Evolutionary conservation across 2,329 filamentous ascomycete species (phyloP), one percentile per base, ranked within the genome.

Genomic region (Seiridium cupressi): DNA sequence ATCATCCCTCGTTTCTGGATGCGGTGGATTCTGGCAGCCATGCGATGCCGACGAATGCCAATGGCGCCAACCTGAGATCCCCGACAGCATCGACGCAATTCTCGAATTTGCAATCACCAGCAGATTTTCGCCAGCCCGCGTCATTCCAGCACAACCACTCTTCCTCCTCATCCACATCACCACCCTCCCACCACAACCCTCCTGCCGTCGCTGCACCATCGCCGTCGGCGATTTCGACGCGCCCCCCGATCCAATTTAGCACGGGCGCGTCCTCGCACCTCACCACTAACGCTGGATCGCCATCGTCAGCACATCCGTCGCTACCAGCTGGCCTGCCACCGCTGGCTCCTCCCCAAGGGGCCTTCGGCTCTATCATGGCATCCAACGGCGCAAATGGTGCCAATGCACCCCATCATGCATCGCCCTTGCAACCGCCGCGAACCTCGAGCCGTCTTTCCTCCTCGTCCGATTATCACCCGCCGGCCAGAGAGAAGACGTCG

Each of bases 401-500:
- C 32, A 64, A 64, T 40, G 57, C 57, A 51, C 67, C 66, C 61
- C 64, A 66, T 44, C 69, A 69, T 68, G 69, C 70, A 72, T 73
- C 71, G 61, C 70, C 71, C 31, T 61, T 73, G 61, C 71, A 73
- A 56, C 64, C 70, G 53, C 70, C 71, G 38, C 72, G 71, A 60
- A 65, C 66, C 5, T 65, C 66, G 5, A 65, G 69, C 31, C 69
- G 69, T 55, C 62, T 69, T n/a, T 66, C 68, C 54, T 64, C 66
- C 55, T 64, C 70, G 51, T 70, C 69, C 61, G 76, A 74, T 65
- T 73, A 71, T 49, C 69, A 70, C 44, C 63, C 68, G 62, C 60
- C 57, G n/a, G 36, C 48, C 11, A 46, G 58, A 66, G 75, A 78
- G 57, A 78, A 77, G 68, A 70, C 72, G 6, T 68, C 74, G 8